Conservation (phyloP, 495 filamentous ascomycete genomes). For the Aspergillus homomorphus region DNA sequence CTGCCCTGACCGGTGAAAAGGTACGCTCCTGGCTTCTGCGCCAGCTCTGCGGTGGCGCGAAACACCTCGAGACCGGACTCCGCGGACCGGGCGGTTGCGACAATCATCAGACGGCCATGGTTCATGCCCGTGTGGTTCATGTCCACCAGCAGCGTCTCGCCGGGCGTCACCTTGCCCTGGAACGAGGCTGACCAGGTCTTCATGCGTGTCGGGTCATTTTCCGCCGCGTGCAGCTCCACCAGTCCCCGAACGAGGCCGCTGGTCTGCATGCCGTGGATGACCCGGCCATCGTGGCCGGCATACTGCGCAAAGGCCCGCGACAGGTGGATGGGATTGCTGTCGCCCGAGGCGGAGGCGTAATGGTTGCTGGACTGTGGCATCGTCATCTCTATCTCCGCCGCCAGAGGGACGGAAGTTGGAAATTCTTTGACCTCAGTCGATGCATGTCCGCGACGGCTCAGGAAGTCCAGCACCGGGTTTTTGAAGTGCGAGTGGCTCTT, state of each 20-base stretch:
- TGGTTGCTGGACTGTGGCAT: not conserved
- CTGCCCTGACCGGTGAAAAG: conserved; percentile 2
- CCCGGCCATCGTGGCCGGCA: not conserved
- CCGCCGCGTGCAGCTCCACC: conserved; percentile 1
- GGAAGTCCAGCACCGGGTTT: conserved; percentile 10
- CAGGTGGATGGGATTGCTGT: conserved; percentile 8
- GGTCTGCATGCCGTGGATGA: conserved; percentile 6
- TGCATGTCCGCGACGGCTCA: not conserved
- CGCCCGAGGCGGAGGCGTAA: conserved; percentile 1
- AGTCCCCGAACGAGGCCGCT: conserved; percentile 2
- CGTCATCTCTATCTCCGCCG: not conserved
- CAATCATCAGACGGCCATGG: not conserved
- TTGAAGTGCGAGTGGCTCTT: not conserved
- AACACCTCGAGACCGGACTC: not conserved
- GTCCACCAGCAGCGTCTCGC: too few relatives aligned
- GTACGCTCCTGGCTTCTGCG: not conserved
- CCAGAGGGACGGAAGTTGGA: not conserved
- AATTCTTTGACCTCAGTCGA: not conserved
- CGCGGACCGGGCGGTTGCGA: not conserved
- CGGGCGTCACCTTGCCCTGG: not conserved
- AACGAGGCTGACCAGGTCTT: conserved; percentile 1
- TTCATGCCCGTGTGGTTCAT: conserved; percentile 4
- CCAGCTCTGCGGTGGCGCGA: not conserved
- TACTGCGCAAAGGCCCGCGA: conserved; percentile 2
- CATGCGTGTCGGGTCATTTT: not conserved